Evolutionary conservation across 306 rosid genomes (phyloP).

Genomic region (Quercus ilex): DNA sequence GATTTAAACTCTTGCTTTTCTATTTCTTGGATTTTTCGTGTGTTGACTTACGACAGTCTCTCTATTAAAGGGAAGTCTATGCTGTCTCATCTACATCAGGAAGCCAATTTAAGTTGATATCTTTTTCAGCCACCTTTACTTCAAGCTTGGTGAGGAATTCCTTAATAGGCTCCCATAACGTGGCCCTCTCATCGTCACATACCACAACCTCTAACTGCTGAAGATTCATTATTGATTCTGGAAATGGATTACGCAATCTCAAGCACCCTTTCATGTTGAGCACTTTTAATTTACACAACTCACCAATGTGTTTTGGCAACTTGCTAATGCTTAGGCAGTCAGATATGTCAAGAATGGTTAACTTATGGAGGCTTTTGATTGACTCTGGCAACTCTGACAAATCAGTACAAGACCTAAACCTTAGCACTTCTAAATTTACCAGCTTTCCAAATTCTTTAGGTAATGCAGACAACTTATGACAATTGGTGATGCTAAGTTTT

Average conservation of each 20-base stretch:
- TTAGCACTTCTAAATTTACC: constrained; percentile 7
- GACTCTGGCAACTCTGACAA: constrained; percentile 21
- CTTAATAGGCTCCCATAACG: neutral
- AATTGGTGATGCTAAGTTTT: constrained; percentile 28
- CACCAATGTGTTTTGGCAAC: constrained; percentile 33
- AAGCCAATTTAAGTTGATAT: constrained; percentile 37
- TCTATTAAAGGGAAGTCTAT: too few relatives aligned
- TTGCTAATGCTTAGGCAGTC: constrained; percentile 22
- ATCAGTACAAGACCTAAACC: constrained; percentile 31
- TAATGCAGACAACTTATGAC: constrained; percentile 18
- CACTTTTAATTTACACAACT: constrained; percentile 9
- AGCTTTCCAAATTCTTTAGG: constrained; percentile 23
- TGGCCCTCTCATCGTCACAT: constrained; percentile 26
- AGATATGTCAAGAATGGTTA: constrained; percentile 33
- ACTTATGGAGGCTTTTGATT: neutral
- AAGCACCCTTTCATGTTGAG: constrained; percentile 23
- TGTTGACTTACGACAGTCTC: too few relatives aligned
- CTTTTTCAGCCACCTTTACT: constrained; percentile 11
- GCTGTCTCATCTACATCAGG: too few relatives aligned
- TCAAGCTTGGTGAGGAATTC: neutral
- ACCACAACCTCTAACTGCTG: constrained; percentile 12
- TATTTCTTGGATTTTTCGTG: too few relatives aligned
- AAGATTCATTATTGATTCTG: neutral
- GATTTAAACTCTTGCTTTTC: too few relatives aligned
- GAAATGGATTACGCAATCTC: constrained; percentile 7